These are phyloP conservation scores for Fusarium buxicola DNA, from an alignment of 2,329 filamentous ascomycete genomes.

Conservation along the genomic window DNA sequence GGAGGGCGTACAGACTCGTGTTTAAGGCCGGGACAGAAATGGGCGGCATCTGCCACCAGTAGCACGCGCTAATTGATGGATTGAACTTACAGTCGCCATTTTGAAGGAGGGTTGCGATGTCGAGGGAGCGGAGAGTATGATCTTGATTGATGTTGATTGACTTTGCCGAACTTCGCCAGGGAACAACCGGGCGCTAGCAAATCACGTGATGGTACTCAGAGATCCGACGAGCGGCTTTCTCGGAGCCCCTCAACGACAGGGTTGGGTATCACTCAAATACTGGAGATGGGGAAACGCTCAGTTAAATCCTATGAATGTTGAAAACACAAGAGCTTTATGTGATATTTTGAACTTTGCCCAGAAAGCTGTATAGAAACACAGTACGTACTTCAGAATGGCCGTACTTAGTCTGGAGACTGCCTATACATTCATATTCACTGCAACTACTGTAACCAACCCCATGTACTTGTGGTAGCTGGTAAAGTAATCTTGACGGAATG, in stretches of 20 bases:
- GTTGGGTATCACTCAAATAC: constrained; percentile 1
- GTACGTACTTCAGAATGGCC: neutral
- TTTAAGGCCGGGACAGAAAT: constrained; percentile 19
- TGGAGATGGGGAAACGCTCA: neutral
- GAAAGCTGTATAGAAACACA: too few species aligned
- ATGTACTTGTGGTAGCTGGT: neutral
- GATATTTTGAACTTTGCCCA: too few species aligned
- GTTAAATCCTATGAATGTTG: neutral
- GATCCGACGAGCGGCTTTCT: constrained; percentile 31
- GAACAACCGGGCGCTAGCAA: constrained; percentile 44
- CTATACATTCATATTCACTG: neutral
- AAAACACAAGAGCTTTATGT: too few species aligned
- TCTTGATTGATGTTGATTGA: constrained; percentile 59
- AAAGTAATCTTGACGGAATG: constrained; percentile 25
- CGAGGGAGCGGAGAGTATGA: constrained; percentile 62
- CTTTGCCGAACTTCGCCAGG: constrained; percentile 59
- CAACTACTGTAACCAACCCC: neutral
- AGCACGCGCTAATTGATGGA: constrained; percentile 45
- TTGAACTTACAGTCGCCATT: constrained; percentile 76
- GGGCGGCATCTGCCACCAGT: constrained; percentile 34
- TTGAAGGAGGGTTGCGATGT: constrained; percentile 63
- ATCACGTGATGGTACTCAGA: constrained; percentile 49
- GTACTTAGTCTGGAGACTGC: too few species aligned
- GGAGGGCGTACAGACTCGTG: constrained; percentile 34
- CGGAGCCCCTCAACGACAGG: constrained; percentile 42